Evolutionary conservation across 257 asterid species (phyloP).

Genomic region (Solanum chiquidenum): DNA sequence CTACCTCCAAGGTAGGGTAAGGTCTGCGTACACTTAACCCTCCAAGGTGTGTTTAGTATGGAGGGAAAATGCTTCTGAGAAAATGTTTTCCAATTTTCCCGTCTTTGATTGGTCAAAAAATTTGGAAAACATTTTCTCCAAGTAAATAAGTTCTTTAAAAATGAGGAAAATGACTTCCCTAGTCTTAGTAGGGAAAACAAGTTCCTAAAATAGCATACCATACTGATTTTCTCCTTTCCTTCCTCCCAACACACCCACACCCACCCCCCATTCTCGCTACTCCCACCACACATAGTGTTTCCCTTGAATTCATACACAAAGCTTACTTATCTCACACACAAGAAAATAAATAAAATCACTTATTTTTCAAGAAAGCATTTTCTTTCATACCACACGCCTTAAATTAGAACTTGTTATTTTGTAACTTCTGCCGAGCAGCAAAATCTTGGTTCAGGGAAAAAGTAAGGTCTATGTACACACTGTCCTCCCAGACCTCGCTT

Average conservation of each 20-base stretch:
- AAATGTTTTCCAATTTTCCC: not conserved
- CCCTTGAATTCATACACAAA: not conserved
- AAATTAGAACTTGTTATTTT: not conserved
- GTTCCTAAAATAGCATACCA: not conserved
- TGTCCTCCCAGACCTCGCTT: not conserved
- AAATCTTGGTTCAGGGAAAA: not conserved
- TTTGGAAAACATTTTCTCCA: not conserved
- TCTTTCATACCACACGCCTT: not conserved
- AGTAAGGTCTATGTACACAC: not conserved
- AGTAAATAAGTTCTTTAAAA: not conserved
- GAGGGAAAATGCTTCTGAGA: not conserved
- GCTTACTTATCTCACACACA: not conserved
- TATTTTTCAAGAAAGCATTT: not conserved
- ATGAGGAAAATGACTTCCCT: not conserved
- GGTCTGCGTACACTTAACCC: not conserved
- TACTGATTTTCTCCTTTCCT: not conserved
- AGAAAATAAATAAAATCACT: not conserved
- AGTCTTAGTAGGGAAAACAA: not conserved
- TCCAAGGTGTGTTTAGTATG: not conserved
- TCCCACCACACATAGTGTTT: not conserved
- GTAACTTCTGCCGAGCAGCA: not conserved
- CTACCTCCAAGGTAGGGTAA: not conserved
- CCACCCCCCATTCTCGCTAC: not conserved
- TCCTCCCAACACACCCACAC: not conserved
- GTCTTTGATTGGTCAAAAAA: not conserved